Evolutionary conservation across 768 basidiomycete species (phyloP), one percentile per base, ranked within the genome.

Genomic region (Amylocystis lapponica): DNA sequence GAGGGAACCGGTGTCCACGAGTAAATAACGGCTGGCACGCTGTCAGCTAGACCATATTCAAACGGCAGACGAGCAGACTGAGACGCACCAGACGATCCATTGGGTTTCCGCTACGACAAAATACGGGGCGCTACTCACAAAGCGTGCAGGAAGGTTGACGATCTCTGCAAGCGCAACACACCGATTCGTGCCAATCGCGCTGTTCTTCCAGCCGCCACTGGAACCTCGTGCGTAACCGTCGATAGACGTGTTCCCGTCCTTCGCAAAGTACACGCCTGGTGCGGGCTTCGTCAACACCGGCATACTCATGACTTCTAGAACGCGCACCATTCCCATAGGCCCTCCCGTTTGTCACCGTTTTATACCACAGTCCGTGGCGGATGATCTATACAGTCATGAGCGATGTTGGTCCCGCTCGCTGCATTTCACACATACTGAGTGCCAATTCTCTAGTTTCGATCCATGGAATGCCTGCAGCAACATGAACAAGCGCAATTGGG

Each of bases 321-420:
- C n/a, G 43, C 66, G 34, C 44, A 74, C 81, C 84, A 55, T 87
- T 45, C 5, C 85, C 85, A 50, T 68, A 79, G 0, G 78, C 74
- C 32, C 84, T 64, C 13, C 84, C 84, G 57, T 87, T 60, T 16
- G 68, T 58, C 12, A 78, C 55, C 1, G 58, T 57, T 57, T 74
- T 76, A 59, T 66, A 79, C 79, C 82, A 84, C 7, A 86, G 64
- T 2, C 84, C 84, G 55, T 85, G 79, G 13, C 83, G 74, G 36
- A 87, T 77, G 45, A 85, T 83, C 81, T 83, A 46, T 12, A n/a
- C n/a, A n/a, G n/a, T n/a, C n/a, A n/a, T n/a, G n/a, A n/a, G n/a
- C n/a, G n/a, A n/a, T n/a, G n/a, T n/a, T n/a, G n/a, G n/a, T n/a
- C n/a, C n/a, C n/a, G n/a, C n/a, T n/a, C n/a, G n/a, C 6, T 14